Percentiles rank a stretch among this genome's conserved stretches.
Evolutionary conservation across 2,329 filamentous ascomycete species (phyloP).

Genomic region (Ustulina deusta): DNA sequence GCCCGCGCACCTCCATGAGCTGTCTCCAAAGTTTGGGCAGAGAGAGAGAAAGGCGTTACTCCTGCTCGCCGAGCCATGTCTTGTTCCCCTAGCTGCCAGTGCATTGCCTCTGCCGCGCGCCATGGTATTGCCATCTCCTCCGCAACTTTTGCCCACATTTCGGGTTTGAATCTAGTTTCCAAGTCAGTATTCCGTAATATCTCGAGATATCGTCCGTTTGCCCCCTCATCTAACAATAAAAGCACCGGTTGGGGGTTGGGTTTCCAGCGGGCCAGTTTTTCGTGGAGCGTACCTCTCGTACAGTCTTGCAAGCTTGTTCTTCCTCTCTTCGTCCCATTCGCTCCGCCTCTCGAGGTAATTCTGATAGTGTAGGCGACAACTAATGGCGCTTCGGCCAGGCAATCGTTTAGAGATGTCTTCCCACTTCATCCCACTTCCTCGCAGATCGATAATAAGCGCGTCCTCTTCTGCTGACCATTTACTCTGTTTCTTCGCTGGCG

Average conservation of each 20-base stretch:
- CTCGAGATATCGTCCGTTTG: conserved; percentile 1
- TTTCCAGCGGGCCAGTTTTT: conserved; percentile 20
- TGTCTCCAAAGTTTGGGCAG: conserved; percentile 64
- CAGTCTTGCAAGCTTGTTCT: conserved; percentile 93
- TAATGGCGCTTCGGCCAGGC: conserved; percentile 91
- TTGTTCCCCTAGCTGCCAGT: conserved; percentile 93
- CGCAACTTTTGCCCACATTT: conserved; percentile 97
- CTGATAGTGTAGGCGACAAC: conserved; percentile 93
- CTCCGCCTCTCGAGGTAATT: conserved; percentile 94
- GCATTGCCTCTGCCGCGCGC: conserved; percentile 96
- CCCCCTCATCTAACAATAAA: conserved; percentile 4
- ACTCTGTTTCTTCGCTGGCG: conserved; percentile 91
- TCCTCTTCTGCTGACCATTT: conserved; percentile 98
- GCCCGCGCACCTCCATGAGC: conserved; percentile 56
- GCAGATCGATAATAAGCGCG: conserved; percentile 90
- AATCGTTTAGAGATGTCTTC: conserved; percentile 95
- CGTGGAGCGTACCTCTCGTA: conserved; percentile 83
- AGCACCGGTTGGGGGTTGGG: conserved; percentile 18
- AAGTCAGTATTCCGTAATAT: conserved; percentile 43
- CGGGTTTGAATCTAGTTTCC: conserved; percentile 83
- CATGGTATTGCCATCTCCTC: conserved; percentile 96
- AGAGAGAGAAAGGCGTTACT: conserved; percentile 84
- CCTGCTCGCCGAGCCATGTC: conserved; percentile 96
- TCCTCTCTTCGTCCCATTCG: conserved; percentile 97
- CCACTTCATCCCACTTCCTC: conserved; percentile 96